Evolutionary conservation across 306 rosid genomes (phyloP), one percentile per base, ranked within the genome.

Genomic region (Quercus cerris): DNA sequence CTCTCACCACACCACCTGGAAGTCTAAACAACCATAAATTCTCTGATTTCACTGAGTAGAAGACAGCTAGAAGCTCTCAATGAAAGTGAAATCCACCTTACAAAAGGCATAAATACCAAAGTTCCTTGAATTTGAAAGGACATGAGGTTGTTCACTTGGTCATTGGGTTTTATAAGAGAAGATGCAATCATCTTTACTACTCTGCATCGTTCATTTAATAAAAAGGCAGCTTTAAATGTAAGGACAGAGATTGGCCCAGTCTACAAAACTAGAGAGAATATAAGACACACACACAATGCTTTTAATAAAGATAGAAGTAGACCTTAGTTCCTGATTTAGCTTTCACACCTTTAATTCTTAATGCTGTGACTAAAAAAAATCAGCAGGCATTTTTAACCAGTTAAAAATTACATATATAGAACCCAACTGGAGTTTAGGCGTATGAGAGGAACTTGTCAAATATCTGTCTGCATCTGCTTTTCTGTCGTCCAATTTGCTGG

Each of bases 21-120:
- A 90, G 84, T 87, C 80, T 71, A 87, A 89, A 82, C 44, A 81
- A 58, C 81, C 83, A 90, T 94, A 77, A 90, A 86, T 89, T 88
- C 81, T 88, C 94, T 86, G 97, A 92, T 96, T 85, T 75, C 44
- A 64, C 82, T 59, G 77, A 75, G 89, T 77, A 87, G 91, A 82
- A 78, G 88, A 82, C 87, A 92, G 97, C 84, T 88, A 87, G 97
- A 91, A 86, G 86, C 84, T 82, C 91, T 86, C 87, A 88, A 78
- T 84, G 92, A 89, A 89, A 89, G 88, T 80, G 94, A 91, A 89
- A 87, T 74, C 58, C 62, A 79, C 69, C 78, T 59, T 38, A 33
- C 63, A 85, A 72, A 80, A 75, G 77, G 83, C 86, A 91, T 81
- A 84, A 74, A 88, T 33, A 78, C 68, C 71, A 73, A 70, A 70